These are phyloP conservation scores for Taiozyma sp. DNA, from an alignment of 1,139 yeast genomes.

Conservation along the genomic window DNA sequence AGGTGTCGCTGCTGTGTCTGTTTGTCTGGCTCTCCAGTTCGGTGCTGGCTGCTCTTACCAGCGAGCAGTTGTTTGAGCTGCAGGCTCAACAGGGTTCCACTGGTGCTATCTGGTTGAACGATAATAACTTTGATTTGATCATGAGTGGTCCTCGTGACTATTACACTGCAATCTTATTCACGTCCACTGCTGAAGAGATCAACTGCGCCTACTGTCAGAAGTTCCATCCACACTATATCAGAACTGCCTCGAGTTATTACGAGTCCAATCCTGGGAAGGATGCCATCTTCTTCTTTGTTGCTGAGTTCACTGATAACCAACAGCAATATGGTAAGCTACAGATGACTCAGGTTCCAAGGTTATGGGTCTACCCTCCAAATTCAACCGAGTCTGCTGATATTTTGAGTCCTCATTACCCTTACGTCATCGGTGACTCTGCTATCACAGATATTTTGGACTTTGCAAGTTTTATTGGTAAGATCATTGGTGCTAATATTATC, in stretches of 20 bases:
- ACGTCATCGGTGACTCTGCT: constrained; percentile 24
- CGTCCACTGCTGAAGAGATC: constrained; percentile 34
- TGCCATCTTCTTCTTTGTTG: constrained; percentile 40
- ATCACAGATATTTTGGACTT: constrained; percentile 34
- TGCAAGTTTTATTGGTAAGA: constrained; percentile 46
- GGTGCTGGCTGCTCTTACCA: constrained; percentile 6
- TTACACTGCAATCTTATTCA: constrained; percentile 38
- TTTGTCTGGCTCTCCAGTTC: neutral
- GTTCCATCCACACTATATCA: constrained; percentile 34
- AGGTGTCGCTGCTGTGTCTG: neutral
- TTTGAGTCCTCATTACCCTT: constrained; percentile 28
- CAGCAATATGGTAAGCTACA: constrained; percentile 36
- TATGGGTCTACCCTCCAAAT: constrained; percentile 60
- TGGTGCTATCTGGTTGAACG: constrained; percentile 16
- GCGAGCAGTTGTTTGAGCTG: constrained; percentile 8
- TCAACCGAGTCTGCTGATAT: constrained; percentile 16
- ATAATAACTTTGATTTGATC: constrained; percentile 26
- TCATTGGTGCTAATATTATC: constrained; percentile 37
- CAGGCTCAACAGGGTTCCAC: constrained; percentile 7
- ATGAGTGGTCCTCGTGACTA: constrained; percentile 35
- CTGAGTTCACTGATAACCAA: constrained; percentile 43
- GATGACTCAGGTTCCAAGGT: constrained; percentile 50
- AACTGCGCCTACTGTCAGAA: constrained; percentile 38
- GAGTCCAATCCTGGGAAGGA: constrained; percentile 35
- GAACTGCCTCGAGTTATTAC: constrained; percentile 40